Percentiles rank a stretch among this genome's conserved stretches.
Evolutionary conservation across 768 basidiomycete species (phyloP).

Genomic region (Mycena polygramma): DNA sequence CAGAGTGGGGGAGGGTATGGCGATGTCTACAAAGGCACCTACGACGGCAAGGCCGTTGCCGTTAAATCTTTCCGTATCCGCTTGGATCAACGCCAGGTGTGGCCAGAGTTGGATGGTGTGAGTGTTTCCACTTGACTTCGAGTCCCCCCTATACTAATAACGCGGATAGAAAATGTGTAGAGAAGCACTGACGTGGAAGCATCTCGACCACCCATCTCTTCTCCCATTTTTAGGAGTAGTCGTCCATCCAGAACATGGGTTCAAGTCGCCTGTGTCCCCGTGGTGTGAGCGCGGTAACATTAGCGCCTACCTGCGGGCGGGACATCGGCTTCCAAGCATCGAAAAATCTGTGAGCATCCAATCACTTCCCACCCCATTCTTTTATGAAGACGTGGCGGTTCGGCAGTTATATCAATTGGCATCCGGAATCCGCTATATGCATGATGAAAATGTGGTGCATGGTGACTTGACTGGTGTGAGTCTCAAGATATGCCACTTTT

Average conservation of each 20-base stretch:
- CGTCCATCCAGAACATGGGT: not conserved
- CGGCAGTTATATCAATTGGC: not conserved
- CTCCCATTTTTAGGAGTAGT: not conserved
- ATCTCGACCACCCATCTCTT: no score
- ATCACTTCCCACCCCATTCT: not conserved
- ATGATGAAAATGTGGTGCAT: not conserved
- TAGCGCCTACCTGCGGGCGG: not conserved
- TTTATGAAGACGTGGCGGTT: not conserved
- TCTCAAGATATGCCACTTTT: not conserved
- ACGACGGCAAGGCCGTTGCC: not conserved
- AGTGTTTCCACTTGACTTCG: not conserved
- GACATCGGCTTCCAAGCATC: not conserved
- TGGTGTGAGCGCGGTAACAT: not conserved
- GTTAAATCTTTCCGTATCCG: not conserved
- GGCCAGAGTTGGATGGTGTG: not conserved
- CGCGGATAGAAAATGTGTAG: not conserved
- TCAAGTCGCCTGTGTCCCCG: not conserved
- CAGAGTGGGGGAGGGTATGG: not conserved
- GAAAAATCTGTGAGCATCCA: not conserved
- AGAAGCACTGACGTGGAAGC: not conserved
- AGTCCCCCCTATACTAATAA: not conserved
- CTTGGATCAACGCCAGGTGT: not conserved
- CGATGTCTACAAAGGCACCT: not conserved
- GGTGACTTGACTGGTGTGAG: conserved; percentile 5
- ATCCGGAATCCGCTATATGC: not conserved